These are phyloP conservation scores for Scheffersomyces parashehatae DNA, from an alignment of 1,139 yeast genomes.

Conservation along the genomic window DNA sequence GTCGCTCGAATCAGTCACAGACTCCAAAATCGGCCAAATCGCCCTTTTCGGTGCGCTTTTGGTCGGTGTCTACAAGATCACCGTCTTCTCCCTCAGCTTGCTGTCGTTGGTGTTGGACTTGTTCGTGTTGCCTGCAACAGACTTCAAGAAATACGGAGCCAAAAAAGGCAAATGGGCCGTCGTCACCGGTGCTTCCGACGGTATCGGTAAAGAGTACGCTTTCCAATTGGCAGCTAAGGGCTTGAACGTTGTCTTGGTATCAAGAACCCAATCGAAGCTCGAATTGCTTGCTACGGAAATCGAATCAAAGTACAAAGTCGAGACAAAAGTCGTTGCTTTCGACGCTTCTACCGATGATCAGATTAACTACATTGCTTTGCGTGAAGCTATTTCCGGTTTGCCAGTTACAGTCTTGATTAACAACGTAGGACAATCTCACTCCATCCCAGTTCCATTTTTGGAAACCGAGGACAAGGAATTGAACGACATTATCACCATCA, in stretches of 20 bases:
- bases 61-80: constrained; percentile 54
- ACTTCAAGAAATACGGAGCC: constrained; percentile 69
- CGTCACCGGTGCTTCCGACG: constrained; percentile 96
- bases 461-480: constrained; percentile 78
- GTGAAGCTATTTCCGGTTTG: constrained; percentile 48
- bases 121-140: constrained; percentile 63
- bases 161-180: constrained; percentile 77
- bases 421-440: constrained; percentile 93
- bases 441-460: constrained; percentile 89
- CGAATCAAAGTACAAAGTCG: constrained; percentile 56
- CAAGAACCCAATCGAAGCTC: constrained; percentile 81
- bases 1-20: constrained; percentile 16
- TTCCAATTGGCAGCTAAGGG: constrained; percentile 83
- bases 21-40: constrained; percentile 20
- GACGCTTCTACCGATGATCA: constrained; percentile 68
- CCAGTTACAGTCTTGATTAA: constrained; percentile 78
- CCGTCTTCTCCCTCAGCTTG: constrained; percentile 39
- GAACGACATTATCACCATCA: constrained; percentile 77
- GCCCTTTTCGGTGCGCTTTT: constrained; percentile 37
- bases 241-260: constrained; percentile 77
- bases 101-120: constrained; percentile 53
- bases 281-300: constrained; percentile 67
- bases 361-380: constrained; percentile 53
- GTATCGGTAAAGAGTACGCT: constrained; percentile 93
- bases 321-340: constrained; percentile 69